Evolutionary conservation across 129 eudicot species (phyloP).

Genomic region (carrot (Daucus carota)): DH1_v3.0 NC_030388.2:1821001-1821500

Average conservation of each 20-base stretch:
- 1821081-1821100: slow-evolving; percentile 5
- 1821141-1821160: background rate
- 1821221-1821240: background rate
- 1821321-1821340: background rate
- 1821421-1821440: background rate
- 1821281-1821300: too few species aligned
- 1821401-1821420: background rate
- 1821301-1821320: background rate
- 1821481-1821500: background rate
- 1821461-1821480: slow-evolving; percentile 5
- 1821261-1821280: background rate
- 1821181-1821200: background rate
- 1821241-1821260: background rate
- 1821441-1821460: background rate
- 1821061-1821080: slow-evolving; percentile 23
- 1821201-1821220: background rate
- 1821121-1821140: background rate
- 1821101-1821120: background rate
- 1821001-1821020: slow-evolving; percentile 91
- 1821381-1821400: background rate
- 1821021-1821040: slow-evolving; percentile 83
- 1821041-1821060: slow-evolving; percentile 92
- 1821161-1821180: too few species aligned
- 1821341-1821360: background rate
- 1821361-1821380: background rate